Percentiles rank a stretch among this genome's conserved stretches.
Evolutionary conservation across 1,284 basidiomycete species (phyloP).

Genomic region (Trichosporon sp.): DNA sequence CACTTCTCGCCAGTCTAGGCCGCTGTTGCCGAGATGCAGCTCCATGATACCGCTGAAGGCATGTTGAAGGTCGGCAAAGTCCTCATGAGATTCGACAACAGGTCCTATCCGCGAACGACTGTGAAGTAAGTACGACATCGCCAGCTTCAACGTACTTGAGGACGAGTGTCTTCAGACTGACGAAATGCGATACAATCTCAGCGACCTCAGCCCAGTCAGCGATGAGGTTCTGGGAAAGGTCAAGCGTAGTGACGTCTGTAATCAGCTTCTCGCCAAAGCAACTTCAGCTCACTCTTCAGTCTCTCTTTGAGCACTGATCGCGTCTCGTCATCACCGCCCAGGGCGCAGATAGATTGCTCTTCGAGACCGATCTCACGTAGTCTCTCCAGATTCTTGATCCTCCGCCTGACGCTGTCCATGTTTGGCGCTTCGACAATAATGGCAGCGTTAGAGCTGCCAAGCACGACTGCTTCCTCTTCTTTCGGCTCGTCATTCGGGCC

Average conservation of each 20-base stretch:
- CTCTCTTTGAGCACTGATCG: constrained; percentile 25
- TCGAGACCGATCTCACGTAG: constrained; percentile 75
- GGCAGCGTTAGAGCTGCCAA: constrained; percentile 72
- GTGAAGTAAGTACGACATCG: constrained; percentile 8
- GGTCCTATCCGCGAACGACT: constrained; percentile 56
- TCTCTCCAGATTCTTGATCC: constrained; percentile 61
- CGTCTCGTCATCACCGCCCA: constrained; percentile 52
- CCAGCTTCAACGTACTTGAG: constrained; percentile 60
- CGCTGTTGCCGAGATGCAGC: constrained; percentile 68
- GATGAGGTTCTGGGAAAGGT: constrained; percentile 75
- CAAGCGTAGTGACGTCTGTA: constrained; percentile 68
- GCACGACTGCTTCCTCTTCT: constrained; percentile 54
- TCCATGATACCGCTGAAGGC: constrained; percentile 60
- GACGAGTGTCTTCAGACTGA: constrained; percentile 59
- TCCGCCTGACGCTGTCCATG: constrained; percentile 67
- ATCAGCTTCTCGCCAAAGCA: constrained; percentile 10
- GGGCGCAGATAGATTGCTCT: constrained; percentile 54
- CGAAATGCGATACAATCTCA: constrained; percentile 60
- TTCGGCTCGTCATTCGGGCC: constrained; percentile 31
- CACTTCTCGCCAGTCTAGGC: constrained; percentile 66
- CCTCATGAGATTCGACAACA: constrained; percentile 43
- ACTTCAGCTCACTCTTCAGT: constrained; percentile 22
- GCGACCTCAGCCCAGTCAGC: constrained; percentile 66
- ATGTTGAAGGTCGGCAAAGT: constrained; percentile 23
- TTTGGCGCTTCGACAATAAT: constrained; percentile 84